Percentiles rank a stretch among this genome's conserved stretches.
Conservation (phyloP, 2,329 filamentous ascomycete species). For the Trichoderma atrobrunneum region DNA sequence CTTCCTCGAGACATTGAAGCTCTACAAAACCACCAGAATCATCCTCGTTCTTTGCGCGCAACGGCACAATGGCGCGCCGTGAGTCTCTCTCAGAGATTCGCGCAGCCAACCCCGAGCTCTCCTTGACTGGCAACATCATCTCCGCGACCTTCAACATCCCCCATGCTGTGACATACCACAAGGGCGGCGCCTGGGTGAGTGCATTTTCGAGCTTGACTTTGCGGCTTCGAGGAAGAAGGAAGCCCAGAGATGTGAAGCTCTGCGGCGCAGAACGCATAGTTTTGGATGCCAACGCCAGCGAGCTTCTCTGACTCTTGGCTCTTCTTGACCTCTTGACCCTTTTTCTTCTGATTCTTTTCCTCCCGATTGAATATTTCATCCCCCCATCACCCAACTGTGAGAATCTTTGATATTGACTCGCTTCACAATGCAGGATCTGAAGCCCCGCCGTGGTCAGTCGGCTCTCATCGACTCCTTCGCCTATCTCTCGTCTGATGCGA, state of each 20-base stretch:
- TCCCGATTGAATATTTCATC: neutral
- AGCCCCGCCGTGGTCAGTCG: conserved; percentile 78
- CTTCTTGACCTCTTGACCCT: neutral
- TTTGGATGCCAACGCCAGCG: neutral
- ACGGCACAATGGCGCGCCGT: conserved; percentile 41
- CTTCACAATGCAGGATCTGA: conserved; percentile 60
- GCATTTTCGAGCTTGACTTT: neutral
- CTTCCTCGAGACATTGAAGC: conserved; percentile 3
- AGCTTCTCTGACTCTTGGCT: neutral
- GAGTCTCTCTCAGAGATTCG: conserved; percentile 56
- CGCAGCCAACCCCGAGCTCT: conserved; percentile 54
- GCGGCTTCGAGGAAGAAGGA: neutral
- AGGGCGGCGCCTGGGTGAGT: conserved; percentile 60
- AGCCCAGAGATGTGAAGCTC: neutral
- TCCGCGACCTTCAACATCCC: conserved; percentile 64
- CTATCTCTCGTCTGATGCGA: conserved; percentile 78
- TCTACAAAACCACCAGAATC: neutral
- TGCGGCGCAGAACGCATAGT: neutral
- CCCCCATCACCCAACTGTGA: neutral
- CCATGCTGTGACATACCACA: conserved; percentile 56
- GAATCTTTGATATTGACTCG: neutral
- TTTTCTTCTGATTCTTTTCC: neutral
- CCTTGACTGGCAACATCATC: conserved; percentile 63
- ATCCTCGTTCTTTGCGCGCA: neutral
- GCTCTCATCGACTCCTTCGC: conserved; percentile 89